Percentiles rank a stretch among this genome's conserved stretches.
These are phyloP conservation scores for Knoxdaviesia capensis DNA, from an alignment of 2,329 filamentous ascomycete genomes.

Conservation along the genomic window DNA sequence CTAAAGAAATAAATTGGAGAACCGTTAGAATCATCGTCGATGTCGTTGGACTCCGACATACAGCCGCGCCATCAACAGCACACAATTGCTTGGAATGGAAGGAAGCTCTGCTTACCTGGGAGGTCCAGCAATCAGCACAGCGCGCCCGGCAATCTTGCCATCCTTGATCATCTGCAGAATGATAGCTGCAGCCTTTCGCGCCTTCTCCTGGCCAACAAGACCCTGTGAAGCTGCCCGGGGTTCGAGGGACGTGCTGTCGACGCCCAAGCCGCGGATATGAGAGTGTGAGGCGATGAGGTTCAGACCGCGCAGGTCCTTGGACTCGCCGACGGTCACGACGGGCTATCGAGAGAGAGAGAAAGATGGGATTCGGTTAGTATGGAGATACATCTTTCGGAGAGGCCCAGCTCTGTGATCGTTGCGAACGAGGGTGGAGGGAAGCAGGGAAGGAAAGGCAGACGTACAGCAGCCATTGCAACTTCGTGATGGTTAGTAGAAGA, in stretches of 20 bases:
- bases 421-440: no score
- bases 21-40: no score
- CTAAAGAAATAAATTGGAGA: conserved; percentile 19
- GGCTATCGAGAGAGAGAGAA: conserved; percentile 17
- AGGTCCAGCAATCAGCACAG: conserved; percentile 84
- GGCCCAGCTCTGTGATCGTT: no score
- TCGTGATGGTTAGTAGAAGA: background rate
- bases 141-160: conserved; percentile 91
- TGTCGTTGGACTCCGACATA: no score
- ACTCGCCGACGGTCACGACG: conserved; percentile 70
- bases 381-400: no score
- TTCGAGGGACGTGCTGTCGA: conserved; percentile 79
- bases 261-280: conserved; percentile 87
- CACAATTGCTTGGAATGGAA: no score
- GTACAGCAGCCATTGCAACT: conserved; percentile 31
- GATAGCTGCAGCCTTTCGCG: conserved; percentile 85
- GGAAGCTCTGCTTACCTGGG: conserved; percentile 36
- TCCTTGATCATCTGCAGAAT: conserved; percentile 98
- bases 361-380: background rate
- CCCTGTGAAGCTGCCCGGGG: conserved; percentile 74
- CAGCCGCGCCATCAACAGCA: no score
- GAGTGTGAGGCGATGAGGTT: conserved; percentile 98
- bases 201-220: conserved; percentile 89
- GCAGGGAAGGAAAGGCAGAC: conserved; percentile 10
- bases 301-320: conserved; percentile 85